Base-by-base conservation (phyloP, 2,329 filamentous ascomycete genomes). In the Colletotrichum salicis region DNA sequence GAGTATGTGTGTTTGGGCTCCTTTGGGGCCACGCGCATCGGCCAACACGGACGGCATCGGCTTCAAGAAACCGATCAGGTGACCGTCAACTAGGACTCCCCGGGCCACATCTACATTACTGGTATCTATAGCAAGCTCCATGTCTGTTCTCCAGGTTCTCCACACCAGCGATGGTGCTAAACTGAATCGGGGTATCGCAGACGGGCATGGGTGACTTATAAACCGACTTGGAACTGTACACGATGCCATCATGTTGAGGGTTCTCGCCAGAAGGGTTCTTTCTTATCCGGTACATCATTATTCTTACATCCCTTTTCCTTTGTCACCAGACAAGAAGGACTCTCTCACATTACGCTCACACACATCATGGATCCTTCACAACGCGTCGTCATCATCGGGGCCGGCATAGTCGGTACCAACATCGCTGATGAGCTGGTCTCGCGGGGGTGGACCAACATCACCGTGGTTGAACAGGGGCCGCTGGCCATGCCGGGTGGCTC, bases 351-450 rank as follows among this genome's bases (percentile, higher is more conserved):
- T 8, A 24, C 7, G 5, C 35, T 22, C 67, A 33, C 29, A 45
- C 41, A 22, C 15, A 67, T 41, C 22, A 84, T 84, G 81, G 75
- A 77, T 54, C 74, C 76, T 52, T 75, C 78, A 77, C 80, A 84
- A 75, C 81, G 84, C 75, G 86, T 90, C 72, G 86, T 90, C 70
- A 89, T 90, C 72, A 89, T 90, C 71, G 90, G 90, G 48, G 90
- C 90, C 62, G 90, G 90, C 59, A 91, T 92, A 69, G 90, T 92
- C 70, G 90, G 90, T 58, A 85, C 86, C 69, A 92, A 92, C 71
- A 80, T 92, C 60, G 90, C 90, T 60, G 90, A 92, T 75, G 90
- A 92, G 83, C 85, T 92, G 76, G 84, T 89, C 74, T 83, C 84
- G 29, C 86, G 88, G 76, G 90, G 90, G 82, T 92, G 90, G 89